Evolutionary conservation across 345 rosid species (phyloP).

Genomic region (Salix suchowensis): DNA sequence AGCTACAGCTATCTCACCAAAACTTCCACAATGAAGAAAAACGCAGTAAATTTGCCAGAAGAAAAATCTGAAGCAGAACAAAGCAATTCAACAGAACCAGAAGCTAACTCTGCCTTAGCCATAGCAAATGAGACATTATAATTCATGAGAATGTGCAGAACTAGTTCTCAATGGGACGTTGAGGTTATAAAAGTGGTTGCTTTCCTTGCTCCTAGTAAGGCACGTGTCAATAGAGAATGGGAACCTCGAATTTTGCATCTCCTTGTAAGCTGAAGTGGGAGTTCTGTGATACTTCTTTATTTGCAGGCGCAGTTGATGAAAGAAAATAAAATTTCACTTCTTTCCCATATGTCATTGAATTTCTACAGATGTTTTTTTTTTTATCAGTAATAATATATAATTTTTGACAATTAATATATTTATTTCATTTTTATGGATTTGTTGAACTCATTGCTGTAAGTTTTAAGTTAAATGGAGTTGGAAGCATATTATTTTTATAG

Average conservation of each 20-base stretch:
- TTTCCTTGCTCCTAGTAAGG: background rate
- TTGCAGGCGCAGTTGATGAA: background rate
- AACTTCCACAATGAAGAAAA: constrained; percentile 26
- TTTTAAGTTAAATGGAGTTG: no score
- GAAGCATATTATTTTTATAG: no score
- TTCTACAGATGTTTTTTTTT: no score
- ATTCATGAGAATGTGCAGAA: background rate
- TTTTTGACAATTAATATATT: no score
- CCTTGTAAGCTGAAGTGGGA: background rate
- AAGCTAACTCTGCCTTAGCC: background rate
- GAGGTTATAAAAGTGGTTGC: background rate
- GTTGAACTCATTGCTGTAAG: no score
- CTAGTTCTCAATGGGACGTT: background rate
- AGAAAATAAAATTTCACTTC: background rate
- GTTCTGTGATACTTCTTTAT: background rate
- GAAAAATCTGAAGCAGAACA: constrained; percentile 11
- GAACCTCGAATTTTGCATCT: background rate
- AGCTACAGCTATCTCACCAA: constrained; percentile 36
- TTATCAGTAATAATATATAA: no score
- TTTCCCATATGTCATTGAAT: background rate
- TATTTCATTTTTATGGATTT: no score
- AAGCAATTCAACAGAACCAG: background rate
- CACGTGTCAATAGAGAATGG: background rate
- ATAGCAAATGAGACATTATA: constrained; percentile 12
- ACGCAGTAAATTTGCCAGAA: background rate